These are phyloP conservation scores for Chimonanthus praecox DNA, from an alignment of 164 flowering plant genomes.

Conservation along the genomic window DNA sequence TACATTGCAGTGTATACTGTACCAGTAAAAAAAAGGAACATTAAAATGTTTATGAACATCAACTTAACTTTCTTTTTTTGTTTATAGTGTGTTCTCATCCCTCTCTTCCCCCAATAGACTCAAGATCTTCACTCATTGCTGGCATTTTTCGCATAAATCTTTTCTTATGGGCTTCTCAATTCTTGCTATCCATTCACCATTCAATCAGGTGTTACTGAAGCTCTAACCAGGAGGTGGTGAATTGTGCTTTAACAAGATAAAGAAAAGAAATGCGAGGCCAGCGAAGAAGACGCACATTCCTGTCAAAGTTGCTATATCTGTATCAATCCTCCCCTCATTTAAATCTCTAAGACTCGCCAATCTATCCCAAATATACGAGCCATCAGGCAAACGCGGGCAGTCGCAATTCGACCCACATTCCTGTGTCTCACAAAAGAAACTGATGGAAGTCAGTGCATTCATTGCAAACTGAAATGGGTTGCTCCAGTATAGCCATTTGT, in stretches of 20 bases:
- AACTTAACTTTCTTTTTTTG: too few relatives aligned
- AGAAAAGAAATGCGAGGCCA: conserved; percentile 27
- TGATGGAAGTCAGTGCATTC: conserved; percentile 26
- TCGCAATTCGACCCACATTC: conserved; percentile 19
- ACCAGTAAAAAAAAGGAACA: too few relatives aligned
- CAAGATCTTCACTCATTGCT: neutral
- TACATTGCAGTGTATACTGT: too few relatives aligned
- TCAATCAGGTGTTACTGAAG: neutral
- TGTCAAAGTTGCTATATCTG: conserved; percentile 20
- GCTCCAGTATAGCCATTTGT: conserved; percentile 27
- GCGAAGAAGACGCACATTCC: conserved; percentile 26
- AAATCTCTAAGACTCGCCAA: conserved; percentile 17
- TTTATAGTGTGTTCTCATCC: too few relatives aligned
- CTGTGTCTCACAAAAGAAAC: conserved; percentile 25
- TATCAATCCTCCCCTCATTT: conserved; percentile 16
- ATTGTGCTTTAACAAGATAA: conserved; percentile 24
- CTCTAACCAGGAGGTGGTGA: conserved; percentile 10
- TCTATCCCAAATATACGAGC: conserved; percentile 31
- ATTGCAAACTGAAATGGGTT: conserved; percentile 28
- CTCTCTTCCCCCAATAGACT: too few relatives aligned
- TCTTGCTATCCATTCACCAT: neutral
- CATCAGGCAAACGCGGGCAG: conserved; percentile 27
- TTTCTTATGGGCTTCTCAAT: neutral
- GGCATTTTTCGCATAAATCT: neutral
- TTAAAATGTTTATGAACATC: too few relatives aligned